These are phyloP conservation scores for Penicillium janthinellum DNA, from an alignment of 2,329 filamentous ascomycete species.

Conservation along the genomic window DNA sequence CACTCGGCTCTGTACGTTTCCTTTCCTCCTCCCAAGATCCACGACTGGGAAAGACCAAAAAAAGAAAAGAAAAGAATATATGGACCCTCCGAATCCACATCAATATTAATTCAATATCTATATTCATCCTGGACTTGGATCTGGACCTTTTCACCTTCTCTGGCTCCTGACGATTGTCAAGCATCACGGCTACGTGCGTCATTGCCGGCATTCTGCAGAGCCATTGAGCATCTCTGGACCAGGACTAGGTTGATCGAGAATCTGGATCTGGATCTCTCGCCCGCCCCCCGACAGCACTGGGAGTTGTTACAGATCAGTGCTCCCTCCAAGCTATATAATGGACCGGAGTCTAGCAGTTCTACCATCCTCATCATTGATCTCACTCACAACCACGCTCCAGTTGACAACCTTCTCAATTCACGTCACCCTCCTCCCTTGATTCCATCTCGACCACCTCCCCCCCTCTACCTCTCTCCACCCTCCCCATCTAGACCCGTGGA, in stretches of 20 bases:
- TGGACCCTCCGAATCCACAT: neutral
- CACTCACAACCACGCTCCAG: neutral
- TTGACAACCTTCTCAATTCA: neutral
- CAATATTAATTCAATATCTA: neutral
- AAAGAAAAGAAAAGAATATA: neutral
- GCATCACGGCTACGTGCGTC: conserved; percentile 15
- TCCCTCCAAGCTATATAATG: conserved; percentile 15
- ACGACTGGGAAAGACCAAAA: neutral
- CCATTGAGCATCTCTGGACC: conserved; percentile 7
- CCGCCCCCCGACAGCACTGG: neutral
- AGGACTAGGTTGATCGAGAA: conserved; percentile 10
- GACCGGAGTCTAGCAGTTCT: conserved; percentile 5
- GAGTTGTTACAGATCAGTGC: conserved; percentile 4
- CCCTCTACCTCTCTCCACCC: neutral
- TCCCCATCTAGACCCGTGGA: conserved; percentile 7
- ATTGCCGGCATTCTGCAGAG: conserved; percentile 16
- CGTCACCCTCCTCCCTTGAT: neutral
- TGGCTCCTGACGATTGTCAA: conserved; percentile 5
- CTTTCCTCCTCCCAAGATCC: neutral
- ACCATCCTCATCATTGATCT: neutral
- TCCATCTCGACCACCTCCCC: neutral
- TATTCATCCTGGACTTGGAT: neutral
- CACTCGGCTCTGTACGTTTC: neutral
- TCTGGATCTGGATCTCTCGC: neutral
- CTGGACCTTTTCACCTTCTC: neutral